Percentiles rank a stretch among this genome's conserved stretches.
phyloP scores from a whole-genome alignment of 1,284 basidiomycete genomes.

The Anthracocystis panici-leucophaei region DNA sequence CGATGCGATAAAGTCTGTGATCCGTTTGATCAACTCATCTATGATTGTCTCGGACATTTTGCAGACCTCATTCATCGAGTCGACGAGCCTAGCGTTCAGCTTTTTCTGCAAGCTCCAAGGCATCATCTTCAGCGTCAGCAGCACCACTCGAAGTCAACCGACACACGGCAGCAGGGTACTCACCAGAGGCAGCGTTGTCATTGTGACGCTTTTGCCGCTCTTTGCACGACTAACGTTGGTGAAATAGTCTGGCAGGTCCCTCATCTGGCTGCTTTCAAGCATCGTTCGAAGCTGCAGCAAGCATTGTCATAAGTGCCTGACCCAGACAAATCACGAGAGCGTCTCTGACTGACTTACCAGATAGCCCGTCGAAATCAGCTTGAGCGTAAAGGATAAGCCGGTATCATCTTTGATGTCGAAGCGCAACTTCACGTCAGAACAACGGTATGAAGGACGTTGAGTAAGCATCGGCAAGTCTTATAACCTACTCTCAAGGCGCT shows the following conservation, averaged over 20 bases:
- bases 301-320: background rate
- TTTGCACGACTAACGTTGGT: conserved; percentile 74
- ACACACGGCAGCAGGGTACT: background rate
- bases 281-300: conserved; percentile 25
- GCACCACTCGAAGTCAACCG: background rate
- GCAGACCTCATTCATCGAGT: conserved; percentile 83
- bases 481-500: conserved; percentile 28
- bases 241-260: conserved; percentile 70
- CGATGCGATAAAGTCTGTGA: conserved; percentile 35
- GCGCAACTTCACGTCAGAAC: background rate
- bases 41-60: conserved; percentile 77
- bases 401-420: conserved; percentile 70
- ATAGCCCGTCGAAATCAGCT: conserved; percentile 79
- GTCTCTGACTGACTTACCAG: conserved; percentile 72
- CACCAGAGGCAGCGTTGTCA: conserved; percentile 78
- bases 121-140: background rate
- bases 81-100: conserved; percentile 83
- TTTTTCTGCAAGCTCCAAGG: conserved; percentile 74
- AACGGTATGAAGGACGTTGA: background rate
- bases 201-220: conserved; percentile 79
- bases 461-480: background rate
- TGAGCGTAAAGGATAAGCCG: conserved; percentile 76
- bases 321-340: background rate
- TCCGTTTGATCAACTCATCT: conserved; percentile 42
- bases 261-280: conserved; percentile 20